Evolutionary conservation across 495 filamentous ascomycete species (phyloP), one percentile per base, ranked within the genome.

Genomic region (Penicillium canariense): DNA sequence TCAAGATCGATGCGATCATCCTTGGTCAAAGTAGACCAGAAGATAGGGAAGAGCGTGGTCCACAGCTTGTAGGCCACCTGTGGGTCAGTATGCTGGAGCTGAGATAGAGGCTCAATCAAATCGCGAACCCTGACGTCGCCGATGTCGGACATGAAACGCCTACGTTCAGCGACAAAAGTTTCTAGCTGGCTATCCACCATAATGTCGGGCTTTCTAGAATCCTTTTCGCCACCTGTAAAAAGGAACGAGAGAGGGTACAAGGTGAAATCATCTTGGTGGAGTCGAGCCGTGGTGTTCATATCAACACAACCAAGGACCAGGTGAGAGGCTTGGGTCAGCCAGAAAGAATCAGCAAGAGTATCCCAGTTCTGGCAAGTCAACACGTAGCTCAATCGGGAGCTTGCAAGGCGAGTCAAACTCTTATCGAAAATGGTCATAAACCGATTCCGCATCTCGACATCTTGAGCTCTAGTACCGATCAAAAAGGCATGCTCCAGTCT

Each of bases 281-380:
- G 77, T 53, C 88, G 85, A 44, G 87, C 82, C 23, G 82, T 72
- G 9, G 81, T 81, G 49, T 86, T 87, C 85, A 90, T 89, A 59
- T 97, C 94, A 31, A 97, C 79, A 42, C 88, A 91, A 17, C 95
- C 91, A 52, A 97, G 81, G 14, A 99, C 79, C 18, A 97, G 79
- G 65, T 97, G 92, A 14, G 88, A 87, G 12, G 94, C 94, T 68
- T 99, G 95, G 25, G 89, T 84, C 15, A 99, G 78, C 95, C 95
- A 99, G 75, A 92, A 99, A 7, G 88, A 96, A 54, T 99, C 94
- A 4, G 82, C 83, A 31, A 99, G 78, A 0, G 89, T 92, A 65
- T 97, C 95, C 95, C 95, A 99, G 60, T 97, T 96, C 67, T 99
- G 95, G n/a, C 86, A 87, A 4, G 84, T 81, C 43, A 99, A 76